These are phyloP conservation scores for Uncinocarpus reesii DNA, from an alignment of 2,329 filamentous ascomycete genomes.

Conservation along the genomic window DNA sequence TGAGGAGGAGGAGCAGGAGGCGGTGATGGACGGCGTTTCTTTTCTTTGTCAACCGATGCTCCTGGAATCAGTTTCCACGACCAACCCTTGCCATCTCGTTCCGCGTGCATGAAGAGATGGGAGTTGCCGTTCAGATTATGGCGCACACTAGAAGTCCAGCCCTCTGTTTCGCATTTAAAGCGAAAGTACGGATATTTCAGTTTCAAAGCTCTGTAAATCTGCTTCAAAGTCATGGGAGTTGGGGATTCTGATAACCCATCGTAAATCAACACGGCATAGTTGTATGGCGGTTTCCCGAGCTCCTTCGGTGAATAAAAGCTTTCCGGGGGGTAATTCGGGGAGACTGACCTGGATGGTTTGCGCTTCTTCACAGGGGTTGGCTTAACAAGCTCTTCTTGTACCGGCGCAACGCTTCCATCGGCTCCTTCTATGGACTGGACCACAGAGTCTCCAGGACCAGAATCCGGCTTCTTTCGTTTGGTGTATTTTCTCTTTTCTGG, in stretches of 20 bases:
- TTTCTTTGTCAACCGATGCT: constrained; percentile 50
- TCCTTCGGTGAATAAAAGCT: constrained; percentile 53
- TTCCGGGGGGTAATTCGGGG: constrained; percentile 50
- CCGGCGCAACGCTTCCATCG: constrained; percentile 29
- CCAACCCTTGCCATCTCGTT: constrained; percentile 53
- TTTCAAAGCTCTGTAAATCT: constrained; percentile 56
- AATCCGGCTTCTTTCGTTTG: constrained; percentile 38
- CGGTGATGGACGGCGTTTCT: constrained; percentile 41
- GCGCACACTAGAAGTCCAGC: constrained; percentile 57
- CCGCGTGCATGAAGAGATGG: constrained; percentile 50
- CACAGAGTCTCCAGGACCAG: constrained; percentile 33
- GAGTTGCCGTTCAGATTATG: constrained; percentile 52
- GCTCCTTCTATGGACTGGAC: constrained; percentile 36
- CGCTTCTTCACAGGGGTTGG: constrained; percentile 39
- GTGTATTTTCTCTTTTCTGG: constrained; percentile 41
- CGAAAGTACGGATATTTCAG: constrained; percentile 52
- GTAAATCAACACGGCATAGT: constrained; percentile 55
- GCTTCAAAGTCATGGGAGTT: constrained; percentile 52
- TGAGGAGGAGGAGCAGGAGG: constrained; percentile 32
- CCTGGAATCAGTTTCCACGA: constrained; percentile 52
- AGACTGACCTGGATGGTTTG: constrained; percentile 49
- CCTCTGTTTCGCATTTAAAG: constrained; percentile 53
- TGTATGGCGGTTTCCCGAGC: constrained; percentile 50
- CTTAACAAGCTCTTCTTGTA: constrained; percentile 35
- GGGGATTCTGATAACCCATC: constrained; percentile 50